These are phyloP conservation scores for Diaporthe sp. DNA, from an alignment of 2,329 filamentous ascomycete genomes.

Conservation along the genomic window DNA sequence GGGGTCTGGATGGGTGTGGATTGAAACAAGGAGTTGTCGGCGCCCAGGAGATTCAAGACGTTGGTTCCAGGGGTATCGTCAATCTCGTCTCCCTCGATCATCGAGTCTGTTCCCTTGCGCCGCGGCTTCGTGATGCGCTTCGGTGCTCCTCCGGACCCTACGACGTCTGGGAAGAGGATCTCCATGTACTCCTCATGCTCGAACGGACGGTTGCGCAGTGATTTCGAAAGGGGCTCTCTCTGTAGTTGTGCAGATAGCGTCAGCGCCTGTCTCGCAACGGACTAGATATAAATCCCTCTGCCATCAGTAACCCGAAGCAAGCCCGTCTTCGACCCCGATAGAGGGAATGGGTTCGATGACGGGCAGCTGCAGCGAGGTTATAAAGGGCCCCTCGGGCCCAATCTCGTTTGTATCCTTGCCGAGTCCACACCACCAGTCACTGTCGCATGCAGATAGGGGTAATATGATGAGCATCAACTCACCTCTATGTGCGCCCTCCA, in stretches of 20 bases:
- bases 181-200: slow-evolving; percentile 73
- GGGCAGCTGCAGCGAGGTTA: slow-evolving; percentile 7
- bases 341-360: slow-evolving; percentile 9
- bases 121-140: slow-evolving; percentile 70
- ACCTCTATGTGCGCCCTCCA: slow-evolving; percentile 71
- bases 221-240: slow-evolving; percentile 70
- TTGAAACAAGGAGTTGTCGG: slow-evolving; percentile 44
- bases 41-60: slow-evolving; percentile 58
- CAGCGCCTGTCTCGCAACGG: slow-evolving; percentile 36
- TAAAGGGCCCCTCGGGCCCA: background rate
- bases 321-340: slow-evolving; percentile 13
- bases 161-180: slow-evolving; percentile 70
- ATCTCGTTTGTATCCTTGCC: slow-evolving; percentile 1
- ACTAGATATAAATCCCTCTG: slow-evolving; percentile 3
- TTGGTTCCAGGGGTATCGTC: slow-evolving; percentile 63
- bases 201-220: slow-evolving; percentile 68
- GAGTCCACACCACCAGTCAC: background rate
- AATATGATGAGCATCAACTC: slow-evolving; percentile 42
- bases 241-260: slow-evolving; percentile 46
- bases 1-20: slow-evolving; percentile 43
- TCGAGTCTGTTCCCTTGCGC: slow-evolving; percentile 61
- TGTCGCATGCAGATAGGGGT: background rate
- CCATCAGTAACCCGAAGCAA: slow-evolving; percentile 34
- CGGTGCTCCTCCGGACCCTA: slow-evolving; percentile 70
- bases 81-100: slow-evolving; percentile 57